Conservation (phyloP, 2,329 filamentous ascomycete genomes). For the Cladophialophora carrionii region DNA sequence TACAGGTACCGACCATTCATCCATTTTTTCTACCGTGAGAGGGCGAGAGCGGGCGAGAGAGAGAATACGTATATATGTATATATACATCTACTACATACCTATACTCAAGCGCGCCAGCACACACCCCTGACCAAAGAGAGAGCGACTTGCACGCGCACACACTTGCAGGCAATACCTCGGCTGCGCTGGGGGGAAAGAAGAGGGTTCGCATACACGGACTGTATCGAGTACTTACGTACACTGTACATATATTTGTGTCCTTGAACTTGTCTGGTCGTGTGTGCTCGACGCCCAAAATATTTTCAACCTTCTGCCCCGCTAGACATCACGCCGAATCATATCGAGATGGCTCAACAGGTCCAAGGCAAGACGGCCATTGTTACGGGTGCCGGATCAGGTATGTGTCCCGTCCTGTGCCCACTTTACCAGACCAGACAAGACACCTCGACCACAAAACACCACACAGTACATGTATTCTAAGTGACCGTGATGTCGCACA, state of each 20-base stretch:
- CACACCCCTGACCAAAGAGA: too few species aligned
- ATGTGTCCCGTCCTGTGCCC: constrained; percentile 27
- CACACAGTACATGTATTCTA: too few species aligned
- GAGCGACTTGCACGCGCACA: too few species aligned
- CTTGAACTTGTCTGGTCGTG: too few species aligned
- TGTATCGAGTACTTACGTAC: too few species aligned
- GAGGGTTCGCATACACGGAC: too few species aligned
- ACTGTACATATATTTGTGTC: too few species aligned
- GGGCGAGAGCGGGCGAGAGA: neutral
- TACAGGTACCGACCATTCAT: too few species aligned
- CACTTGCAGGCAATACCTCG: neutral
- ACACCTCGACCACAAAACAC: too few species aligned
- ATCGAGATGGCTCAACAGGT: constrained; percentile 34
- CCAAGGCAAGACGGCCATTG: constrained; percentile 50
- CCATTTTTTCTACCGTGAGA: too few species aligned
- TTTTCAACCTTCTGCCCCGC: too few species aligned
- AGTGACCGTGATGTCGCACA: neutral
- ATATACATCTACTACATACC: neutral
- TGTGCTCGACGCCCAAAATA: too few species aligned
- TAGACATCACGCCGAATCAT: neutral
- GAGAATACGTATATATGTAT: neutral
- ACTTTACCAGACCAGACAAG: neutral
- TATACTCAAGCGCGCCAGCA: neutral
- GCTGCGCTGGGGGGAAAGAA: neutral
- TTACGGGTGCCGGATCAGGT: constrained; percentile 61